Conservation (phyloP, 106 monocot species). For the Dendrobium officinale region DNA sequence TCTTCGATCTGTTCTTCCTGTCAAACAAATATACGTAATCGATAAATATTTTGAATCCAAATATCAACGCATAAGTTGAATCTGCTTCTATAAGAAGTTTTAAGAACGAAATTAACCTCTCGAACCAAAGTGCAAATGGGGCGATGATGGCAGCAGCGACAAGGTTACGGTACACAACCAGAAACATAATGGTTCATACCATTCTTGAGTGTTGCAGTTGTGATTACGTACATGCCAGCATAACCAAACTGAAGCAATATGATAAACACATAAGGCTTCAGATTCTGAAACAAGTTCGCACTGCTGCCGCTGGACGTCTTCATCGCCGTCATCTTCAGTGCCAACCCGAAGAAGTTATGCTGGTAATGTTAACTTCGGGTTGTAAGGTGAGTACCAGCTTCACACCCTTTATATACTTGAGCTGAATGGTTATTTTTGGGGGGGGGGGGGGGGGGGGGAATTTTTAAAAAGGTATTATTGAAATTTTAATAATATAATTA, state of each 20-base stretch:
- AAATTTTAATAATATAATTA: too few species aligned
- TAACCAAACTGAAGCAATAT: slow-evolving; percentile 53
- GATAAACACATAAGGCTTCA: slow-evolving; percentile 53
- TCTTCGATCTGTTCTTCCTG: slow-evolving; percentile 69
- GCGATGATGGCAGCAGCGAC: slow-evolving; percentile 32
- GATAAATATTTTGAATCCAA: too few species aligned
- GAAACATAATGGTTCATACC: slow-evolving; percentile 67
- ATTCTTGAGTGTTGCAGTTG: slow-evolving; percentile 34
- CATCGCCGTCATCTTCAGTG: not conserved
- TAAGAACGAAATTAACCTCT: slow-evolving; percentile 22
- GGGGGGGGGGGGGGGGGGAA: too few species aligned
- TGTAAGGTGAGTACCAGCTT: not conserved
- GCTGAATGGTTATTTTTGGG: not conserved
- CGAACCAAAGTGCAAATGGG: slow-evolving; percentile 51
- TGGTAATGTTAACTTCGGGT: not conserved
- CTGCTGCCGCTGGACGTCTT: slow-evolving; percentile 8
- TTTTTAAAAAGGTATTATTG: too few species aligned
- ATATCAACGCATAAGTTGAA: too few species aligned
- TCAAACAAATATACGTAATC: not conserved
- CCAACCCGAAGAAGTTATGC: not conserved
- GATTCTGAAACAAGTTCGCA: slow-evolving; percentile 13
- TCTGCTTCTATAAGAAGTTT: too few species aligned
- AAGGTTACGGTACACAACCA: slow-evolving; percentile 51
- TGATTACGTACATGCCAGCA: slow-evolving; percentile 46
- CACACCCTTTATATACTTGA: not conserved